These are phyloP conservation scores for Phytophthora constricta DNA, from an alignment of 352 stramenopile genomes.

Conservation along the genomic window DNA sequence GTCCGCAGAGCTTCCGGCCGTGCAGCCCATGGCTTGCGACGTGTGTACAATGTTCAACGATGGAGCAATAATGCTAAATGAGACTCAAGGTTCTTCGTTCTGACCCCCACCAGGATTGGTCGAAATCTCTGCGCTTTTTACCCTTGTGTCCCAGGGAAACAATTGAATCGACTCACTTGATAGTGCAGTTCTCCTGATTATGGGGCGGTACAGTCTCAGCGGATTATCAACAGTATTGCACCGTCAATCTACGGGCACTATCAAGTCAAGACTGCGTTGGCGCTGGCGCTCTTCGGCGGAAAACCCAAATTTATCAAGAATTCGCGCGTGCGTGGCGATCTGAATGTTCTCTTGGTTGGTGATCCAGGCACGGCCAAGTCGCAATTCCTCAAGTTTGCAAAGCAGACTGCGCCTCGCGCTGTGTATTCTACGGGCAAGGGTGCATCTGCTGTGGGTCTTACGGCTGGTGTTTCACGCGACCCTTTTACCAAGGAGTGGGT, in stretches of 20 bases:
- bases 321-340: constrained; percentile 97
- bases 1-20: constrained; percentile 45
- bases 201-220: too few species aligned
- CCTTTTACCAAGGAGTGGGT: constrained; percentile 99
- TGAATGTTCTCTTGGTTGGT: constrained; percentile 98
- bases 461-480: constrained; percentile 97
- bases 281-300: constrained; percentile 96
- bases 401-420: constrained; percentile 96
- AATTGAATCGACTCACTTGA: too few species aligned
- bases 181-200: too few species aligned
- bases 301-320: constrained; percentile 95
- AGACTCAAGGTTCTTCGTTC: too few species aligned
- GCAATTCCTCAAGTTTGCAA: constrained; percentile 98
- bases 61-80: constrained; percentile 1
- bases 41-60: too few species aligned
- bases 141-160: too few species aligned
- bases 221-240: constrained; percentile 90
- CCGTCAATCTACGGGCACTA: constrained; percentile 98
- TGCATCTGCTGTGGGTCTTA: constrained; percentile 98
- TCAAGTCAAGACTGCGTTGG: constrained; percentile 97
- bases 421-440: constrained; percentile 99
- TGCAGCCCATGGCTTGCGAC: constrained; percentile 17
- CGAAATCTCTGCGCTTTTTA: too few species aligned
- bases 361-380: constrained; percentile 99
- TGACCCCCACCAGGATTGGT: background rate